Evolutionary conservation across 1,139 yeast species (phyloP), one percentile per base, ranked within the genome.

Genomic region (Meyerozyma smithsonii): DNA sequence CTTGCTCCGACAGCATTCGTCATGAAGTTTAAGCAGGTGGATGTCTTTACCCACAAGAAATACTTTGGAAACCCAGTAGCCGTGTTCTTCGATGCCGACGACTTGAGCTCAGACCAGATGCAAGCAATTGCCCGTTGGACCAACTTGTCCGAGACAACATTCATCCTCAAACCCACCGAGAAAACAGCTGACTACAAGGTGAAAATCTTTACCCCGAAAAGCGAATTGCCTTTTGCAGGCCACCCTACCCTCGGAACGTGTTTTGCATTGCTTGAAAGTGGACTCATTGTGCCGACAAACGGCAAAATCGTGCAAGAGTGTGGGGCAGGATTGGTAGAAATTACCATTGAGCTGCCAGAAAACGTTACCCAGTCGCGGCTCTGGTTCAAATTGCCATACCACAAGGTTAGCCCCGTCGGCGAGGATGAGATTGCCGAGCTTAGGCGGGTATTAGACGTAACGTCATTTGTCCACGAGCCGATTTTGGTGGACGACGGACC

Each of bases 241-340:
- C 83, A 77, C 47, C 83, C 83, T 3, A 77, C 81, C 0, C 47
- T 77, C 21, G 83, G 82, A 3, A 60, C 79, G 0, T 69, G 74
- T 25, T 59, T 54, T 49, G 77, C 78, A 1, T 56, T 63, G 23
- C 42, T 67, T 24, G 72, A 72, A 42, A 55, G 59, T 17, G 64
- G 54, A 16, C 34, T 47, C 20, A 47, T 64, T 11, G 39, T 19
- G 8, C 58, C 62, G 3, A 46, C 45, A n/a, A 45, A 54, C 12
- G 64, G 64, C 2, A 50, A 47, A 34, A 36, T 72, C 10, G 42
- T 57, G 20, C 79, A 73, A 49, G 69, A 74, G 44, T 74, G 79
- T 48, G 54, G 47, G 2, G 68, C 66, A 4, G 79, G 78, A 3
- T 47, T 69, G 8, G 66, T 73, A 4, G 56, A 59, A n/a, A 44